These are phyloP conservation scores for Myxozyma mucilagina DNA, from an alignment of 805 yeast genomes.

Conservation along the genomic window DNA sequence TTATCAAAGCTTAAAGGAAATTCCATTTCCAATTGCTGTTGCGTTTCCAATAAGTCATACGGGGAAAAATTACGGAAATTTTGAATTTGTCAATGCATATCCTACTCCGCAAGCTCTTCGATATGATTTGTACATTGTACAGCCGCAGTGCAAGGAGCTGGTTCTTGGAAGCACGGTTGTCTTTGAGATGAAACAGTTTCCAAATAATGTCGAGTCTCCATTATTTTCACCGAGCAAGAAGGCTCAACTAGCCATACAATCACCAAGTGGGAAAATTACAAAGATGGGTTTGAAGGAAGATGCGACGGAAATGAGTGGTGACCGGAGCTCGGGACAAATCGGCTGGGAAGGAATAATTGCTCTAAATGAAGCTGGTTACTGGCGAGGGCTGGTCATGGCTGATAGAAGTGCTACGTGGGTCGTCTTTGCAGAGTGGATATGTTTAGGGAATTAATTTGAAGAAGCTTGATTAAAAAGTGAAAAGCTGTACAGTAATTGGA, in stretches of 20 bases:
- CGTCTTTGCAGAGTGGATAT: conserved; percentile 78
- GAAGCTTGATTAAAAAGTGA: no score
- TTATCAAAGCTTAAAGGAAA: conserved; percentile 21
- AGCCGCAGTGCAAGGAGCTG: conserved; percentile 76
- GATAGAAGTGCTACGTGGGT: conserved; percentile 43
- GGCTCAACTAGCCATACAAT: conserved; percentile 66
- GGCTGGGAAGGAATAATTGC: conserved; percentile 61
- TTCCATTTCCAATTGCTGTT: conserved; percentile 43
- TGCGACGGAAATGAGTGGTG: conserved; percentile 45
- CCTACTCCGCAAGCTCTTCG: conserved; percentile 69
- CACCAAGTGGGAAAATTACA: conserved; percentile 80
- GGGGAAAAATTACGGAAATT: conserved; percentile 44
- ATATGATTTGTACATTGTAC: conserved; percentile 76
- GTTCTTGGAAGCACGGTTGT: conserved; percentile 58
- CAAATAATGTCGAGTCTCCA: conserved; percentile 37
- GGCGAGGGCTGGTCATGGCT: conserved; percentile 80
- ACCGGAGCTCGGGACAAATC: conserved; percentile 4
- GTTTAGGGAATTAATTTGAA: conserved; percentile 38
- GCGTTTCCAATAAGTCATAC: conserved; percentile 27
- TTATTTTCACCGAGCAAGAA: conserved; percentile 16
- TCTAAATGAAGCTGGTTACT: conserved; percentile 71
- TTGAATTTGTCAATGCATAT: conserved; percentile 68
- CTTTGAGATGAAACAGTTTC: conserved; percentile 64
- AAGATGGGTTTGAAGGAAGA: conserved; percentile 48
- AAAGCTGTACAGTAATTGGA: no score